phyloP scores from a whole-genome alignment of 345 rosid species.

The Moricandia arvensis region DNA sequence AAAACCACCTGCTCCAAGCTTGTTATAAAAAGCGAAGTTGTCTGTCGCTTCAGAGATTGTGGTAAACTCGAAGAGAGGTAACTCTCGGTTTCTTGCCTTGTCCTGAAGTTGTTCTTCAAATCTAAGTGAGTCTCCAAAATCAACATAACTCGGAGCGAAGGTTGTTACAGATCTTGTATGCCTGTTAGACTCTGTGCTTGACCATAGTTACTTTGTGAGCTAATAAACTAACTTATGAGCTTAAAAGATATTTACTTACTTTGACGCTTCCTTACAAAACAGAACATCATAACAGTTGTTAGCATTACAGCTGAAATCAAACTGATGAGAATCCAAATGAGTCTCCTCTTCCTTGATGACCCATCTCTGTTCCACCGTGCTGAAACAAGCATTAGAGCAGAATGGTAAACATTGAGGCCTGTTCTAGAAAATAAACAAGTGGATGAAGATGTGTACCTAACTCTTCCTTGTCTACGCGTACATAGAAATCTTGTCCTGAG shows the following conservation, averaged over 20 bases:
- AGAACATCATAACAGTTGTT: background rate
- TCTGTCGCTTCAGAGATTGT: conserved; percentile 50
- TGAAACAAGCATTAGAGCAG: conserved; percentile 8
- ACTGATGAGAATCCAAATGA: conserved; percentile 23
- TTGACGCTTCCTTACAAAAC: conserved; percentile 33
- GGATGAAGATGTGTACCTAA: conserved; percentile 40
- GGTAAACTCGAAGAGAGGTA: conserved; percentile 50
- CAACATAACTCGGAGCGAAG: conserved; percentile 10
- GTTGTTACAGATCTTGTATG: background rate
- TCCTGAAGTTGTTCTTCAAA: conserved; percentile 36
- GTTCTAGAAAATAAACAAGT: background rate
- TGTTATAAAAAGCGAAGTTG: conserved; percentile 50
- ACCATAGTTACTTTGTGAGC: background rate
- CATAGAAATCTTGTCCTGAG: conserved; percentile 49
- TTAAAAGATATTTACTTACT: conserved; percentile 24
- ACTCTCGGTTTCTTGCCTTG: conserved; percentile 32
- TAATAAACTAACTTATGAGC: conserved; percentile 4
- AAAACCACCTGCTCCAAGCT: conserved; percentile 77
- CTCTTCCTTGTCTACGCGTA: conserved; percentile 45
- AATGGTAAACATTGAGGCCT: background rate
- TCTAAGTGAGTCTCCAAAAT: conserved; percentile 31
- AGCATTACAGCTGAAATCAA: conserved; percentile 22
- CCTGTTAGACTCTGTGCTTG: conserved; percentile 24
- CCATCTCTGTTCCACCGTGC: conserved; percentile 34
- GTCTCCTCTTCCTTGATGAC: conserved; percentile 28